Base-by-base conservation (phyloP, 441 rosid species). In the Adansonia madagascariensis region DNA sequence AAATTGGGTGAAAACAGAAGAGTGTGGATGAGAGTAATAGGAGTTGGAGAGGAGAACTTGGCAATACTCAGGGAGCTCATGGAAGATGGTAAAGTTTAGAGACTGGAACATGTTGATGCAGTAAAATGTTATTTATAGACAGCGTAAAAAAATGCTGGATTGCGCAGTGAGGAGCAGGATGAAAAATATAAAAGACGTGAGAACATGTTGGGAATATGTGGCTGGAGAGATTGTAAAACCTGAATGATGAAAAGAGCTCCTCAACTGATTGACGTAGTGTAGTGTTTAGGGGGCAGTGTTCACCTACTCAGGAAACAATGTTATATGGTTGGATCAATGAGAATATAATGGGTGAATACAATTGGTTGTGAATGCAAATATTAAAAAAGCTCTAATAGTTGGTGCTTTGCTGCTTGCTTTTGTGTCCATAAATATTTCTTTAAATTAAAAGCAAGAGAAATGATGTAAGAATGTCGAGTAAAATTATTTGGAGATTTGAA, bases 351-450 rank as follows among this genome's bases (percentile, higher is more conserved):
- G 35, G 14, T 66, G 71, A 66, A 43, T 66, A 43, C 15, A 17
- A 9, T 66, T 44, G 71, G 52, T 20, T 44, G n/a, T 44, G 71
- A 18, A 66, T 11, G 15, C 53, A 66, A 66, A 66, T 66, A 66
- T 66, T 8, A 44, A 12, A 18, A 18, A 20, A 9, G 17, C 9
- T 18, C 53, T 3, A 1, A 4, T 10, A 18, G 3, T 11, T 66
- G 20, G 10, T 67, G 71, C 35, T 18, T 67, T 44, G 71, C 55
- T 67, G 46, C n/a, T 44, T 67, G 52, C 52, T 71, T 71, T n/a
- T 31, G 62, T n/a, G 31, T 22, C 8, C 73, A 47, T 9, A 68
- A 47, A 69, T 69, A 20, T 22, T 46, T 22, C 14, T 14, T 60
- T 60, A 6, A 24, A 60, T 39, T 60, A 60, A 24, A 60, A 60